These are phyloP conservation scores for Priceomyces castillae DNA, from an alignment of 805 yeast species.

Conservation along the genomic window DNA sequence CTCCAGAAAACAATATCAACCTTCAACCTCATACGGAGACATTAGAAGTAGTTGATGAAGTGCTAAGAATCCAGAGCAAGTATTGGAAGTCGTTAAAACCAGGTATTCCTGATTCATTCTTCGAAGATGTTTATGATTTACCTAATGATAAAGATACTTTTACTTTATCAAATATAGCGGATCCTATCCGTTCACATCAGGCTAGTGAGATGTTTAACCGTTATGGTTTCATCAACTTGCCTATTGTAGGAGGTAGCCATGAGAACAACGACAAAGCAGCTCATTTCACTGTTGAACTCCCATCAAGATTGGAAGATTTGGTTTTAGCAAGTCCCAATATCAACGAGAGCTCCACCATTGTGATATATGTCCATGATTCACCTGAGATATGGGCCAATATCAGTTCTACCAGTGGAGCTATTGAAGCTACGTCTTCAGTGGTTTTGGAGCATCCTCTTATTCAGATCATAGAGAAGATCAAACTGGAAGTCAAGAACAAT, in stretches of 20 bases:
- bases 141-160: slow-evolving; percentile 20
- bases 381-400: slow-evolving; percentile 88
- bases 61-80: slow-evolving; percentile 71
- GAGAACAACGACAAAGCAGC: slow-evolving; percentile 18
- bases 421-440: slow-evolving; percentile 69
- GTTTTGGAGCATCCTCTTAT: slow-evolving; percentile 68
- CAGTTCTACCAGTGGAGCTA: slow-evolving; percentile 74
- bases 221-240: slow-evolving; percentile 63
- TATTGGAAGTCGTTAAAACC: slow-evolving; percentile 86
- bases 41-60: slow-evolving; percentile 76
- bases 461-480: slow-evolving; percentile 58
- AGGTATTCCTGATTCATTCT: slow-evolving; percentile 46
- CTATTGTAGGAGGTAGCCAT: slow-evolving; percentile 41
- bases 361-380: slow-evolving; percentile 83
- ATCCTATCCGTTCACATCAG: slow-evolving; percentile 75
- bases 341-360: slow-evolving; percentile 57
- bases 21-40: slow-evolving; percentile 73
- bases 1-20: slow-evolving; percentile 75
- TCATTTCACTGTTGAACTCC: slow-evolving; percentile 38
- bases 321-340: slow-evolving; percentile 71
- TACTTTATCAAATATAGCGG: slow-evolving; percentile 55
- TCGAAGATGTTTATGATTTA: slow-evolving; percentile 41
- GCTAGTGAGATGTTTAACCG: slow-evolving; percentile 51
- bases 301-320: slow-evolving; percentile 57
- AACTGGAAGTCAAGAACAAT: slow-evolving; percentile 11